These are phyloP conservation scores for Tagetes erecta DNA, from an alignment of 129 eudicot genomes.

Conservation along the genomic window DNA sequence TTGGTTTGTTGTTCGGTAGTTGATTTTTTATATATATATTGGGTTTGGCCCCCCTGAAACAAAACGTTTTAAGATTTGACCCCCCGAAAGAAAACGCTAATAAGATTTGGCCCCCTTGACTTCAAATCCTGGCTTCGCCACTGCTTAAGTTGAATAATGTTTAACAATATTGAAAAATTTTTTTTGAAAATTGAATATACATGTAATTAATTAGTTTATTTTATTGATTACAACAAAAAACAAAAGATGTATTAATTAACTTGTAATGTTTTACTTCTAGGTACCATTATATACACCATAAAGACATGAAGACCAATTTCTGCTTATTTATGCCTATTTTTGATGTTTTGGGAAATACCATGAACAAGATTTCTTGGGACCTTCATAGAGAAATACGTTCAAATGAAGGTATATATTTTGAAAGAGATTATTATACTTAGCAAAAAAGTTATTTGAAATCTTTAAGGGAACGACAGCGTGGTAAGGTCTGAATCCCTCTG, in stretches of 20 bases:
- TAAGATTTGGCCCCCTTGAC: no score
- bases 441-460: background rate
- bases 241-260: background rate
- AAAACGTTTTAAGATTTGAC: no score
- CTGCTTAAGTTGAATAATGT: no score
- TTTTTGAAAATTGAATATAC: no score
- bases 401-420: conserved; percentile 39
- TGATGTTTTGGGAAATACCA: conserved; percentile 63
- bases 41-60: no score
- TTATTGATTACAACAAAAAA: background rate
- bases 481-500: background rate
- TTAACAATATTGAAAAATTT: no score
- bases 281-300: conserved; percentile 73
- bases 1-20: no score
- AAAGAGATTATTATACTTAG: background rate
- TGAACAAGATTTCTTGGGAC: conserved; percentile 56
- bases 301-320: conserved; percentile 57
- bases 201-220: no score
- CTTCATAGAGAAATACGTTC: conserved; percentile 58
- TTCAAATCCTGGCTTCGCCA: no score
- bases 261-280: conserved; percentile 34
- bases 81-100: no score
- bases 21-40: no score
- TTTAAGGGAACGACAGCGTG: background rate
- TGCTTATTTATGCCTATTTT: conserved; percentile 84